These are phyloP conservation scores for Phytophthora europaea DNA, from an alignment of 352 stramenopile genomes.

Conservation along the genomic window DNA sequence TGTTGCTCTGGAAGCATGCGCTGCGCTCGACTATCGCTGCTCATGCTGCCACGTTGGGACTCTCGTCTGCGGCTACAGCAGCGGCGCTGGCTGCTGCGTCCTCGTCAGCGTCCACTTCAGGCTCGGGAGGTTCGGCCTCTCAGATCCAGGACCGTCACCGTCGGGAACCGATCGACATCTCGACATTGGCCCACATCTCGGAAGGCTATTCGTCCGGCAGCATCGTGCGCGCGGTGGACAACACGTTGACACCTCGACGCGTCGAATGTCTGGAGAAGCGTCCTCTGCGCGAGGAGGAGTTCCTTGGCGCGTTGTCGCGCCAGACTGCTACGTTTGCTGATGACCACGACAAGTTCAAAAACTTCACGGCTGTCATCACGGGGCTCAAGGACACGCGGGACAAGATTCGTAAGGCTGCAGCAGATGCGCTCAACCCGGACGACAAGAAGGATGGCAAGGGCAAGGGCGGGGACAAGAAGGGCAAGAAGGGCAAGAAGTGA, in stretches of 20 bases:
- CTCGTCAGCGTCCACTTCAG: conserved; percentile 24
- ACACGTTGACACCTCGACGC: conserved; percentile 83
- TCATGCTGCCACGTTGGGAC: conserved; percentile 42
- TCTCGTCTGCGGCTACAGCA: conserved; percentile 28
- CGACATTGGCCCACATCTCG: conserved; percentile 91
- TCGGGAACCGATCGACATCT: conserved; percentile 82
- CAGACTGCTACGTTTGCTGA: conserved; percentile 74
- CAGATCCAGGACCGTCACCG: conserved; percentile 25
- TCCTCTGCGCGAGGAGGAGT: conserved; percentile 86
- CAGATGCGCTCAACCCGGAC: conserved; percentile 66
- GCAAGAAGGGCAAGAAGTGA: conserved; percentile 68
- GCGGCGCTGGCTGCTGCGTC: conserved; percentile 34
- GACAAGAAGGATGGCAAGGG: conserved; percentile 73
- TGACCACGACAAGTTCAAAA: conserved; percentile 81
- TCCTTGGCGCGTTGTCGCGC: conserved; percentile 79
- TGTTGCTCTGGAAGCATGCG: conserved; percentile 91
- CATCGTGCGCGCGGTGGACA: conserved; percentile 81
- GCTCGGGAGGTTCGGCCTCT: conserved; percentile 5
- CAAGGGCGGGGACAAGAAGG: conserved; percentile 65
- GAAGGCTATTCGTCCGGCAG: conserved; percentile 92
- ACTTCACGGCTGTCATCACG: conserved; percentile 79
- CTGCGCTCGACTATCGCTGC: conserved; percentile 64
- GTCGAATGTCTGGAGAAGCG: conserved; percentile 85
- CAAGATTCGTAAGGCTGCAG: conserved; percentile 69
- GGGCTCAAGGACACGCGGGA: conserved; percentile 80